Evolutionary conservation across 257 asterid genomes (phyloP).

Genomic region (Capsicum baccatum): DNA sequence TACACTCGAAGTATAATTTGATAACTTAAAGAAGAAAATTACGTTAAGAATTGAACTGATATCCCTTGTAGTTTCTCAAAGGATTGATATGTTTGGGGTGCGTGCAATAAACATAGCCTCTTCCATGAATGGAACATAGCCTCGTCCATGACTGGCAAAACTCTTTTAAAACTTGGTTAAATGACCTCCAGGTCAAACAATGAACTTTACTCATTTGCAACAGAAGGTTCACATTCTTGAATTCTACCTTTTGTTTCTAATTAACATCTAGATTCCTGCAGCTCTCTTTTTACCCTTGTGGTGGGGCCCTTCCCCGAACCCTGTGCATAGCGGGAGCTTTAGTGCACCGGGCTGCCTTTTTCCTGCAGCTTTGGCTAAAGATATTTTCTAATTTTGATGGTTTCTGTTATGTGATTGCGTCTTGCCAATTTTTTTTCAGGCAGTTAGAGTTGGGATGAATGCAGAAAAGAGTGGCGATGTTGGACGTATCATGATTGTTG

Average conservation of each 20-base stretch:
- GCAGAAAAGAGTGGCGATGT: conserved; percentile 99
- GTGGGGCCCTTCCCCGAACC: no score
- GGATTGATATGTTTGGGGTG: no score
- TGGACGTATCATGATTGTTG: conserved; percentile 96
- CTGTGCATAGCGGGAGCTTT: no score
- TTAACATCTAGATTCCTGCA: neutral
- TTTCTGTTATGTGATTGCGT: neutral
- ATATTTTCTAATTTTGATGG: neutral
- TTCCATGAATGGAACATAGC: neutral
- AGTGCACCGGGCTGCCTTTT: no score
- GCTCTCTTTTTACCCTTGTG: neutral
- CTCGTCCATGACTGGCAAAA: neutral
- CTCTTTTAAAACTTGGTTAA: neutral
- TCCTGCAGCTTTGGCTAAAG: neutral
- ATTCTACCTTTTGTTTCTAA: neutral
- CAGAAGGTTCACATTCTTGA: neutral
- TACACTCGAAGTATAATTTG: no score
- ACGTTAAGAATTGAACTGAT: no score
- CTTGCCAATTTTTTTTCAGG: conserved; percentile 50
- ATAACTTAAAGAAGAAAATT: no score
- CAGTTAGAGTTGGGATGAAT: conserved; percentile 95
- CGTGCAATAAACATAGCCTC: no score
- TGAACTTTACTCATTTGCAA: neutral
- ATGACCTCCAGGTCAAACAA: neutral
- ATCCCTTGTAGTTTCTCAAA: no score